Conservation (phyloP, 192 early-diverging fungal genomes). For the Coemansia sp. region DNA sequence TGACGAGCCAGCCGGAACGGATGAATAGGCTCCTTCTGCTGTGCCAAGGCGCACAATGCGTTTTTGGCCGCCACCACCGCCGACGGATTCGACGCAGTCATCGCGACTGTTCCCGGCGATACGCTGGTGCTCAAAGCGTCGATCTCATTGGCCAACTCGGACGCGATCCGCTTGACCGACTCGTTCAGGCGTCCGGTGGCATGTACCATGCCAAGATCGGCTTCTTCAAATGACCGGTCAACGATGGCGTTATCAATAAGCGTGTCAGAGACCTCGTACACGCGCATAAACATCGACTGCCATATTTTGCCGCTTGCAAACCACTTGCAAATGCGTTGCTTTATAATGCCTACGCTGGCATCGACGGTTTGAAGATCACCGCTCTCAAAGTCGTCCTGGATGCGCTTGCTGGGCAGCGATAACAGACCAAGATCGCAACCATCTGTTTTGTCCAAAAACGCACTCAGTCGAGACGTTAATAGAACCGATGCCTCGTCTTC, state of each 20-base stretch:
- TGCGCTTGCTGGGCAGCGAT: conserved; percentile 22
- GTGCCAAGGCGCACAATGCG: conserved; percentile 23
- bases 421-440: neutral
- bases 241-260: conserved; percentile 33
- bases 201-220: conserved; percentile 46
- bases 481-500: neutral
- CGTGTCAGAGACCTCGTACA: conserved; percentile 33
- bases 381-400: conserved; percentile 32
- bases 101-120: conserved; percentile 1
- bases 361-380: conserved; percentile 31
- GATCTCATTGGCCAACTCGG: conserved; percentile 16
- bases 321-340: conserved; percentile 28
- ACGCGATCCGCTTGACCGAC: conserved; percentile 11
- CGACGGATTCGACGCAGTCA: neutral
- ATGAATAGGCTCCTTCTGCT: conserved; percentile 26
- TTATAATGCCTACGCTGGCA: conserved; percentile 29
- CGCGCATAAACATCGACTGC: conserved; percentile 39
- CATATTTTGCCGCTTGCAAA: conserved; percentile 40
- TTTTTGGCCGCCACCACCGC: conserved; percentile 12
- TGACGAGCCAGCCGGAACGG: conserved; percentile 27
- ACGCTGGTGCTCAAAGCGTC: neutral
- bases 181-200: conserved; percentile 45
- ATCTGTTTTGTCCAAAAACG: neutral
- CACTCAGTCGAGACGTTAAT: neutral
- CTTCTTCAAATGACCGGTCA: conserved; percentile 41